phyloP scores from a whole-genome alignment of 495 filamentous ascomycete genomes.

The Xylaria bambusicola region DNA sequence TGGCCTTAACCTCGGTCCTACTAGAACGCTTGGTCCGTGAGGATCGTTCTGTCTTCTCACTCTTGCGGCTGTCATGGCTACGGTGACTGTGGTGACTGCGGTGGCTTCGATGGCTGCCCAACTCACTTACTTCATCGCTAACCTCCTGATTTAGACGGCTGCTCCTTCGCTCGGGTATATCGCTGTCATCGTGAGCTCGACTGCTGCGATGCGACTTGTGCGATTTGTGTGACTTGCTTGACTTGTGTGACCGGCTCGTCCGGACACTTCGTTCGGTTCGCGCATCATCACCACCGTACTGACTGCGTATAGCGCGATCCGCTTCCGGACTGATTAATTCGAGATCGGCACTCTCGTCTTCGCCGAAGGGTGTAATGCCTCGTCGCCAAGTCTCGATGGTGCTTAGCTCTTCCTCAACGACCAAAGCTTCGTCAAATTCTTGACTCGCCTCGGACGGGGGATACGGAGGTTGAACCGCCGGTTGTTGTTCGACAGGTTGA shows the following conservation, averaged over 20 bases:
- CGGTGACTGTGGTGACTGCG: slow-evolving; percentile 26
- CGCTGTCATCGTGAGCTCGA: slow-evolving; percentile 21
- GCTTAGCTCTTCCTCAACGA: slow-evolving; percentile 56
- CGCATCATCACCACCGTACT: slow-evolving; percentile 37
- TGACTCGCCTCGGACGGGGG: slow-evolving; percentile 30
- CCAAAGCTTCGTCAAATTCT: slow-evolving; percentile 51
- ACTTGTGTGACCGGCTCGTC: slow-evolving; percentile 23
- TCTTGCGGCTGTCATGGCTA: slow-evolving; percentile 37
- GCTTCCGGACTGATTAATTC: slow-evolving; percentile 85
- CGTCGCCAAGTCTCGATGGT: slow-evolving; percentile 80
- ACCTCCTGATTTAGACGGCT: slow-evolving; percentile 25
- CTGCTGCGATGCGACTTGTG: slow-evolving; percentile 33
- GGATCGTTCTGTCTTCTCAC: slow-evolving; percentile 28
- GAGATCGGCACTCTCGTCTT: slow-evolving; percentile 76
- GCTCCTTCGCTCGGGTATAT: slow-evolving; percentile 33
- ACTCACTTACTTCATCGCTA: slow-evolving; percentile 22
- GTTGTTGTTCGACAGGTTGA: not conserved
- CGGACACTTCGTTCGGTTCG: slow-evolving; percentile 26
- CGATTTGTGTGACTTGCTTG: slow-evolving; percentile 31
- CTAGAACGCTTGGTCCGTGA: slow-evolving; percentile 32
- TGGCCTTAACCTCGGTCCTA: slow-evolving; percentile 30
- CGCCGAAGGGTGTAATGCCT: slow-evolving; percentile 62
- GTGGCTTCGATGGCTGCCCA: slow-evolving; percentile 30
- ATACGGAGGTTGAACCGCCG: slow-evolving; percentile 17
- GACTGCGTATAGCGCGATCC: slow-evolving; percentile 52